Evolutionary conservation across 805 yeast species (phyloP), one percentile per base, ranked within the genome.

Genomic region (Grigorovia transvaalensis): DNA sequence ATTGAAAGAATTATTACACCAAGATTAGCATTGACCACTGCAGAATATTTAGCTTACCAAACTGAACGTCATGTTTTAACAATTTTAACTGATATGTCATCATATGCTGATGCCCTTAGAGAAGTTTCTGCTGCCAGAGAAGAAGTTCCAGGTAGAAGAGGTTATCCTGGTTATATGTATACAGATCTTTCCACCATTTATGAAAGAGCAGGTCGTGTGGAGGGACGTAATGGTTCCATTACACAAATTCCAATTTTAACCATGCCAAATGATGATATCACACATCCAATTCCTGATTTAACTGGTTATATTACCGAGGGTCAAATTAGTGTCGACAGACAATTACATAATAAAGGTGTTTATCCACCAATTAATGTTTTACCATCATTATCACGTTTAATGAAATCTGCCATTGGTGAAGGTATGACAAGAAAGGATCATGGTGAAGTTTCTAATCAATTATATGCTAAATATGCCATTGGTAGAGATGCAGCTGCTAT

Each of bases 91-190:
- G 99, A 93, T 76, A 93, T 93, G 99, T 88, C 97, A 29, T 93
- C 99, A n/a, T 93, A 93, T 70, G 99, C 99, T 44, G 99, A 93
- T 71, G 99, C 99, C 44, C 77, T 93, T 68, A 90, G 99, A 84
- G 99, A 93, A 77, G 99, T 93, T 49, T 89, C 97, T 57, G 99
- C 99, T 56, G 99, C 99, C 48, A 89, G 99, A 79, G 99, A 93
- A 75, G 99, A 95, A 76, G 99, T 93, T 47, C 99, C 99, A 69
- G 99, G 99, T 79, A 89, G 99, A 81, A 89, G 99, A 84, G 99
- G 99, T 79, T 93, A 93, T 74, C 99, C 99, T 58, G 99, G 99
- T 86, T 93, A 93, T 73, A 93, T 93, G 99, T 93, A 93, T 76
- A 93, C 99, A 47, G 99, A 93, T 84, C 88, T 93, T 78, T 88